These are phyloP conservation scores for Mortierella sp. DNA, from an alignment of 371 early-diverging fungal genomes.

Conservation along the genomic window DNA sequence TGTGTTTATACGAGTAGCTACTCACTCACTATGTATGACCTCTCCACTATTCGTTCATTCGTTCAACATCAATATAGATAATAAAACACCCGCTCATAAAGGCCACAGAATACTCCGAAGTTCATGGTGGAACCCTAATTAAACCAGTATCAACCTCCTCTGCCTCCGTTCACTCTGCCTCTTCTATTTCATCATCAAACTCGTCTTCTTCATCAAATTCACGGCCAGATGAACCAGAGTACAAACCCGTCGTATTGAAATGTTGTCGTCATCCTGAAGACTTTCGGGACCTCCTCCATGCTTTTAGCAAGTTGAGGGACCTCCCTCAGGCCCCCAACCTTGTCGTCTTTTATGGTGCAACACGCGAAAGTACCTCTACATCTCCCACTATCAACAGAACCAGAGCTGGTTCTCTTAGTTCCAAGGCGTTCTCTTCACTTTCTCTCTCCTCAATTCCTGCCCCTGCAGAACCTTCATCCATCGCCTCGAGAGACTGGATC, in stretches of 20 bases:
- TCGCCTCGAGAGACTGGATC: slow-evolving; percentile 42
- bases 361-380: slow-evolving; percentile 49
- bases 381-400: slow-evolving; percentile 16
- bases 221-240: slow-evolving; percentile 23
- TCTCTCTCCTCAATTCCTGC: slow-evolving; percentile 25
- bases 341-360: slow-evolving; percentile 47
- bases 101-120: slow-evolving; percentile 54
- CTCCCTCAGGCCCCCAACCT: slow-evolving; percentile 36
- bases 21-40: neutral
- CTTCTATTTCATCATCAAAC: slow-evolving; percentile 29
- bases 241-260: slow-evolving; percentile 48
- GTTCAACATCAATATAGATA: slow-evolving; percentile 14
- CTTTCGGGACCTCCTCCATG: slow-evolving; percentile 48
- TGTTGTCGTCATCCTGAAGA: slow-evolving; percentile 45
- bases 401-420: slow-evolving; percentile 27
- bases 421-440: slow-evolving; percentile 25
- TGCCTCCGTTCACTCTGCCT: slow-evolving; percentile 37
- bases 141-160: slow-evolving; percentile 25
- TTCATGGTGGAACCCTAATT: slow-evolving; percentile 50
- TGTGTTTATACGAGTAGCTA: too few relatives aligned
- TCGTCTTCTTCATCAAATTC: slow-evolving; percentile 25
- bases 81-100: slow-evolving; percentile 56
- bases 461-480: slow-evolving; percentile 4
- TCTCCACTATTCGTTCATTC: neutral
- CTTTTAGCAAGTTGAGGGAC: slow-evolving; percentile 43